Base-by-base conservation (phyloP, 83 land plant genomes). In the Thuja plicata region DNA sequence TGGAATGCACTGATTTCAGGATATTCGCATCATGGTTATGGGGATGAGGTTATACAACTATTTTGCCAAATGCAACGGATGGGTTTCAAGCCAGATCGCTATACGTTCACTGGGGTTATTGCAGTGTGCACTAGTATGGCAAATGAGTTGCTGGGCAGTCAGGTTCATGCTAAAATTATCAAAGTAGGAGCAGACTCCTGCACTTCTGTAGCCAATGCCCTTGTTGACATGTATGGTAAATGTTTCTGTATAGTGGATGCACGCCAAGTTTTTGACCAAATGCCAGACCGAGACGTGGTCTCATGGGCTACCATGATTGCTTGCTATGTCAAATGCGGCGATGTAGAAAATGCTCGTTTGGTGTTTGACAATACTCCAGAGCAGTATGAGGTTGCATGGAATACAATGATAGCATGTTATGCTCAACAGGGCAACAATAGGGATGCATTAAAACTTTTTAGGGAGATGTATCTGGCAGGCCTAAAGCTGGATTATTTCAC, bases 1-100 rank as follows among this genome's bases (percentile, higher is more conserved):
- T 95, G 93, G 93, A 95, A 95, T 74, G 34, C 95, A 35, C 87
- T 94, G 90, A 89, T 93, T 88, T 92, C 94, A 66, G 94, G 93
- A 0, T 66, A 86, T 35, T 74, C 74, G 5, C 74, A 57, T 15
- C 74, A 86, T 8, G 74, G 74, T 48, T 13, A 60, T 16, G 87
- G 74, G 13, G 13, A 19, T 54, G 87, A 41, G 30, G 87, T 6
- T 3, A 21, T 86, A 21, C 2, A 86, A 10, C 87, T 86, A 1
- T 86, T 86, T 38, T 17, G 74, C 30, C 46, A 62, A 66, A 86
- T 86, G 87, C 73, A 60, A 52, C 45, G 74, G 45, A 60, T 35
- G 27, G 71, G 87, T 32, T 86, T 86, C 46, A 86, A 9, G 34
- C 87, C 87, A 21, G 87, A 86, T 21, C 74, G 12, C 27, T 95